phyloP scores from a whole-genome alignment of 129 eudicot genomes.

The Apium graveolens region DNA sequence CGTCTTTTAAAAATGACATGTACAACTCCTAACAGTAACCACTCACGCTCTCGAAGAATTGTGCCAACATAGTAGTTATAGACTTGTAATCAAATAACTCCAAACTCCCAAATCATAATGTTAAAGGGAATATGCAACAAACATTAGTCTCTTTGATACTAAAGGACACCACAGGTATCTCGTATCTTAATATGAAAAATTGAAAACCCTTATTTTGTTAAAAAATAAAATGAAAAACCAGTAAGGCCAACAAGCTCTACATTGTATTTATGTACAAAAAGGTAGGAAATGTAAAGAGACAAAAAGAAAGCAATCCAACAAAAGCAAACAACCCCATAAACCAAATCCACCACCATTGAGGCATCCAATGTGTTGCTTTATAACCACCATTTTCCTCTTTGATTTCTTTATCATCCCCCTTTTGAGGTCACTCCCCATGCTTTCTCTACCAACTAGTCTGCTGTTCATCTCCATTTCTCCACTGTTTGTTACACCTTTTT shows the following conservation, averaged over 20 bases:
- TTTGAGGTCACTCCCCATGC: conserved; percentile 48
- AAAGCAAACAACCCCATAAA: conserved; percentile 24
- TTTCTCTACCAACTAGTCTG: conserved; percentile 14
- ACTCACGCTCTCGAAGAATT: no score
- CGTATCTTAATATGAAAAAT: neutral
- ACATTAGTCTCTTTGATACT: conserved; percentile 45
- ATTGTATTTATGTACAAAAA: no score
- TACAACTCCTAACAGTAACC: no score
- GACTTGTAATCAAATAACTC: no score
- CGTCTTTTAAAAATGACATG: no score
- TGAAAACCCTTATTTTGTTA: no score
- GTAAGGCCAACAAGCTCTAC: no score
- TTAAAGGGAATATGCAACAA: conserved; percentile 68
- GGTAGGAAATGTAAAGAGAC: neutral
- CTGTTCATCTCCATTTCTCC: neutral
- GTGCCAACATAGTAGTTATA: no score
- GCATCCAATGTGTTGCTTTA: conserved; percentile 65
- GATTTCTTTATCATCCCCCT: conserved; percentile 41
- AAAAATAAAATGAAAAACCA: no score
- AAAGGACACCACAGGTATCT: conserved; percentile 41
- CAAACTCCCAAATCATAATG: neutral
- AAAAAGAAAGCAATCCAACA: neutral
- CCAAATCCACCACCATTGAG: conserved; percentile 25
- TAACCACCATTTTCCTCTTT: conserved; percentile 6
- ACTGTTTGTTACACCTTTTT: conserved; percentile 6